A percentile compares a stretch with the other conserved stretches of the same genome.
These are phyloP conservation scores for Colletotrichum australisinense DNA, from an alignment of 2,329 filamentous ascomycete species.

Conservation along the genomic window DNA sequence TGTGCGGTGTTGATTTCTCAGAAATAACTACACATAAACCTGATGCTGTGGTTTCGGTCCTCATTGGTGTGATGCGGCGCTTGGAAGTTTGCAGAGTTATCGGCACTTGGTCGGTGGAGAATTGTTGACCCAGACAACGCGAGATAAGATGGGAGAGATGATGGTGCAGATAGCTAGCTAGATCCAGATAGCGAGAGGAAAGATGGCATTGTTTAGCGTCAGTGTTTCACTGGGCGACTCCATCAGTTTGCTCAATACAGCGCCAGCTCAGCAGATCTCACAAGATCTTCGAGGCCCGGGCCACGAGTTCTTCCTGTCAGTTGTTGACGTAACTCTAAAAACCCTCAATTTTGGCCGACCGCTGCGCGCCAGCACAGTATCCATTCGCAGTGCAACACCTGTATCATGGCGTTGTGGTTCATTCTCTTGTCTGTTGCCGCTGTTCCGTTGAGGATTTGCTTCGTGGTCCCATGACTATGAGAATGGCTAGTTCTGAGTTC, in stretches of 20 bases:
- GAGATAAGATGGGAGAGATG: not conserved
- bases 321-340: conserved; percentile 19
- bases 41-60: no score
- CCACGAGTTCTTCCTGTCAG: conserved; percentile 13
- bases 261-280: not conserved
- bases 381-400: conserved; percentile 3
- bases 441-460: not conserved
- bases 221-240: conserved; percentile 4
- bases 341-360: not conserved
- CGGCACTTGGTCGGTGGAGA: conserved; percentile 8
- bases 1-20: no score
- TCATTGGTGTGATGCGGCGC: no score
- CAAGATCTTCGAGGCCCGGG: conserved; percentile 9
- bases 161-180: not conserved
- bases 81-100: conserved; percentile 1
- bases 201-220: not conserved
- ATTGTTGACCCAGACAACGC: not conserved
- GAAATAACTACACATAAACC: no score
- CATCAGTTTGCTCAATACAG: not conserved
- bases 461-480: conserved; percentile 2
- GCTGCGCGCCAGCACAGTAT: not conserved
- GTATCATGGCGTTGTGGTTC: not conserved
- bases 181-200: not conserved
- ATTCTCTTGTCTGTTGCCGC: not conserved
- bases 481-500: not conserved